phyloP scores from a whole-genome alignment of 352 stramenopile species.

The Thalassiosira exigua region DNA sequence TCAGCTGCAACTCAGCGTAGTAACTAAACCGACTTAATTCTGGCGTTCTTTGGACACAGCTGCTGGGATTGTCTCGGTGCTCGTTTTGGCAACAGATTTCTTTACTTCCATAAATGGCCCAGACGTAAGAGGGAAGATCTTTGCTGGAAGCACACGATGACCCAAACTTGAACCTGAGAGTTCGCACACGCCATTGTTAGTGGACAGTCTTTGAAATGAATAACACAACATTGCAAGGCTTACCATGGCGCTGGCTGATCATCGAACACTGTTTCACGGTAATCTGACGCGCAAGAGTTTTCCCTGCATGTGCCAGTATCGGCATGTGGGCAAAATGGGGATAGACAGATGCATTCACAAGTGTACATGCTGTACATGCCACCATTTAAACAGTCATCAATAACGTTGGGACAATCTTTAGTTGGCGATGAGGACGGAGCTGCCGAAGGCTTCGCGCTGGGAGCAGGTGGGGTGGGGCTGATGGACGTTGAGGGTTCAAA shows the following conservation, averaged over 20 bases:
- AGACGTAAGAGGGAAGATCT: conserved; percentile 7
- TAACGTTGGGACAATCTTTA: conserved; percentile 26
- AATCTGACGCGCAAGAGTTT: conserved; percentile 21
- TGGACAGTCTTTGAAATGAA: too few species aligned
- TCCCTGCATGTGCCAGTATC: not conserved
- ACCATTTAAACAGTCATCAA: conserved; percentile 19
- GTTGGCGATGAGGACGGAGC: conserved; percentile 13
- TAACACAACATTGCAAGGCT: not conserved
- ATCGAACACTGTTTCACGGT: conserved; percentile 40
- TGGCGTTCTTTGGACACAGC: conserved; percentile 7
- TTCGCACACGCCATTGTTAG: not conserved
- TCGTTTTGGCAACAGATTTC: conserved; percentile 22
- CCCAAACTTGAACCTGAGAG: conserved; percentile 19
- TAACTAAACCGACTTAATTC: conserved; percentile 15
- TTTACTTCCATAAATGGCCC: conserved; percentile 31
- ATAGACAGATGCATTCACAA: conserved; percentile 45
- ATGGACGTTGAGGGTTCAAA: not conserved
- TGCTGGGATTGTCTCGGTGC: conserved; percentile 12
- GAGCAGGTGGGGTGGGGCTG: conserved; percentile 4
- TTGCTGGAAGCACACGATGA: conserved; percentile 11
- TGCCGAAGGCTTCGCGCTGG: conserved; percentile 6
- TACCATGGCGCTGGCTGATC: conserved; percentile 22
- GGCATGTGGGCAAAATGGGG: conserved; percentile 30
- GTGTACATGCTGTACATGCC: conserved; percentile 41
- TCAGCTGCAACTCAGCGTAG: conserved; percentile 25